Conservation (phyloP, 2,329 filamentous ascomycete genomes). For the Paracoccidioides brasiliensis region DNA sequence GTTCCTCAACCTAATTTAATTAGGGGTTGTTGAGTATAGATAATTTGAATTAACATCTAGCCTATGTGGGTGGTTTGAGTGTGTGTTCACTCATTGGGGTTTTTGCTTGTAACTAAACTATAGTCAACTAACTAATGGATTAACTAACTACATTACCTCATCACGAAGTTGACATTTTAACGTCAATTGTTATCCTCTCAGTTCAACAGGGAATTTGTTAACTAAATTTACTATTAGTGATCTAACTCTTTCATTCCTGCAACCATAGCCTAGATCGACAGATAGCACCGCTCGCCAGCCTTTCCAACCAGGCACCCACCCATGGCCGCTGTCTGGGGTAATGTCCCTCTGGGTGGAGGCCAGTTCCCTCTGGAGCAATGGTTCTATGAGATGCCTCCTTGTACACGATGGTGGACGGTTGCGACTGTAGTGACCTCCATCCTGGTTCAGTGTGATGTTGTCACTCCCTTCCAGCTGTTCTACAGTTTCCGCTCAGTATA, state of each 20-base stretch:
- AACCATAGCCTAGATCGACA: not conserved
- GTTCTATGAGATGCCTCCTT: constrained; percentile 98
- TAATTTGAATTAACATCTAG: too few relatives aligned
- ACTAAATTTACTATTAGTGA: too few relatives aligned
- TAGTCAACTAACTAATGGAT: too few relatives aligned
- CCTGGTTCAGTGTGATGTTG: constrained; percentile 81
- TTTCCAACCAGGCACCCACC: not conserved
- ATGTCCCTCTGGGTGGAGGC: constrained; percentile 34
- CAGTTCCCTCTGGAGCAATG: constrained; percentile 81
- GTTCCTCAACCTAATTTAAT: too few relatives aligned
- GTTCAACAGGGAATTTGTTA: too few relatives aligned
- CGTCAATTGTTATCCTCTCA: too few relatives aligned
- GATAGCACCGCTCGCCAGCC: not conserved
- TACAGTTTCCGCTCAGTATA: constrained; percentile 92
- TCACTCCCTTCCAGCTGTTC: constrained; percentile 91
- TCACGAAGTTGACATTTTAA: too few relatives aligned
- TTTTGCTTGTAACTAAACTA: too few relatives aligned
- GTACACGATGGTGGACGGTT: constrained; percentile 93
- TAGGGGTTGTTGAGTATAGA: too few relatives aligned
- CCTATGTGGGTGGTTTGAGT: too few relatives aligned
- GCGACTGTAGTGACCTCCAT: constrained; percentile 78
- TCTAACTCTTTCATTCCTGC: not conserved
- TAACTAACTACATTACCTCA: too few relatives aligned
- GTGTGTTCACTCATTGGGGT: too few relatives aligned
- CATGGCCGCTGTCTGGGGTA: constrained; percentile 6